Conservation (phyloP, 768 basidiomycete genomes). For the Megacollybia marginata region DNA sequence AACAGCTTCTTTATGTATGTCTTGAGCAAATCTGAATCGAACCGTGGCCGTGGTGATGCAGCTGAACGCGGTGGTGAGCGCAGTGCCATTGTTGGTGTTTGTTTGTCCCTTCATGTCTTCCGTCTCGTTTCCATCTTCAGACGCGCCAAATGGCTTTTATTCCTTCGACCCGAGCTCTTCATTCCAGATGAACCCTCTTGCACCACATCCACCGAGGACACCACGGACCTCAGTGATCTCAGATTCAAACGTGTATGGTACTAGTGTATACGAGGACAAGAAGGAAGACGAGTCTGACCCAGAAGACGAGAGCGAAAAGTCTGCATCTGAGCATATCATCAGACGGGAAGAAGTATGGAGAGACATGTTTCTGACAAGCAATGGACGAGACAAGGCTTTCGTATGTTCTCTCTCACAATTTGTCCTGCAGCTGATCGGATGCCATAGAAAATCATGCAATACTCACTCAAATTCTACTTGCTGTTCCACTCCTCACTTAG, state of each 20-base stretch:
- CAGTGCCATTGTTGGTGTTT: slow-evolving; percentile 20
- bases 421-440: neutral
- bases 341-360: slow-evolving; percentile 67
- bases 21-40: slow-evolving; percentile 68
- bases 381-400: slow-evolving; percentile 80
- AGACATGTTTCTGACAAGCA: slow-evolving; percentile 70
- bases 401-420: slow-evolving; percentile 35
- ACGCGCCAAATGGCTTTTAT: slow-evolving; percentile 45
- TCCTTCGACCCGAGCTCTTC: slow-evolving; percentile 53
- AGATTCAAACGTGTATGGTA: slow-evolving; percentile 28
- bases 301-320: slow-evolving; percentile 39
- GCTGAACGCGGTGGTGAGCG: slow-evolving; percentile 58
- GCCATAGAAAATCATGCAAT: slow-evolving; percentile 78
- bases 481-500: slow-evolving; percentile 56
- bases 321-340: slow-evolving; percentile 39
- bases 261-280: slow-evolving; percentile 37
- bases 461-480: slow-evolving; percentile 68
- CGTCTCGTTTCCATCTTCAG: slow-evolving; percentile 52
- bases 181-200: slow-evolving; percentile 80
- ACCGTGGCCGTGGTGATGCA: slow-evolving; percentile 49
- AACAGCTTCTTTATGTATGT: slow-evolving; percentile 80
- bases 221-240: slow-evolving; percentile 50
- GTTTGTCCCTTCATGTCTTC: slow-evolving; percentile 45
- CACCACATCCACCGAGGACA: slow-evolving; percentile 72
- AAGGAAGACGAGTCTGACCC: slow-evolving; percentile 33